These are phyloP conservation scores for Coemansia sp. DNA, from an alignment of 192 early-diverging fungal genomes.

Conservation along the genomic window DNA sequence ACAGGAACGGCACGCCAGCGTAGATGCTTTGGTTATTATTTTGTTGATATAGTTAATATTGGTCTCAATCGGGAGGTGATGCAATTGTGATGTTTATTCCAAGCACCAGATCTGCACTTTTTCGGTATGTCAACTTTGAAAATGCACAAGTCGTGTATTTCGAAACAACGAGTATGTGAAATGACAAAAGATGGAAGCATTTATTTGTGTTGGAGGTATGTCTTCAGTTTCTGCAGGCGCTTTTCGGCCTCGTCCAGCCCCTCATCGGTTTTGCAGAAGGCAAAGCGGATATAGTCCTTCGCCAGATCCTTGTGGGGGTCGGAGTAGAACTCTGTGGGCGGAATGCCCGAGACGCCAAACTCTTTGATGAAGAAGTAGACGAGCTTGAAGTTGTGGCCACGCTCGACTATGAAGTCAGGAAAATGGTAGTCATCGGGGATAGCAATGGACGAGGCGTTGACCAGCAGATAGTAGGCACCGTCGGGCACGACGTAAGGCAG, in stretches of 20 bases:
- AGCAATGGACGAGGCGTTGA: slow-evolving; percentile 69
- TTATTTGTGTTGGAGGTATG: slow-evolving; percentile 42
- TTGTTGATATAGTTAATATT: neutral
- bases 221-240: slow-evolving; percentile 63
- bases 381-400: slow-evolving; percentile 75
- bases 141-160: too few species aligned
- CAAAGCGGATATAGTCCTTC: slow-evolving; percentile 79
- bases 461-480: slow-evolving; percentile 92
- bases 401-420: slow-evolving; percentile 57
- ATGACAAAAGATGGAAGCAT: too few species aligned
- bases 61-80: too few species aligned
- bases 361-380: slow-evolving; percentile 85
- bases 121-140: too few species aligned
- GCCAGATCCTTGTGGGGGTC: slow-evolving; percentile 64
- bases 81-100: too few species aligned
- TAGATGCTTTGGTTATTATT: neutral
- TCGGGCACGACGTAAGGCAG: slow-evolving; percentile 83
- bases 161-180: too few species aligned
- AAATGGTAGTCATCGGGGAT: slow-evolving; percentile 64
- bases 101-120: too few species aligned
- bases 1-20: slow-evolving; percentile 8
- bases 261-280: slow-evolving; percentile 90
- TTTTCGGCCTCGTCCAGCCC: slow-evolving; percentile 73
- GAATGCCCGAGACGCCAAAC: slow-evolving; percentile 89
- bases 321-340: slow-evolving; percentile 88